Evolutionary conservation across 1,284 basidiomycete species (phyloP), one percentile per base, ranked within the genome.

Genomic region (Cronartium ribicola): DNA sequence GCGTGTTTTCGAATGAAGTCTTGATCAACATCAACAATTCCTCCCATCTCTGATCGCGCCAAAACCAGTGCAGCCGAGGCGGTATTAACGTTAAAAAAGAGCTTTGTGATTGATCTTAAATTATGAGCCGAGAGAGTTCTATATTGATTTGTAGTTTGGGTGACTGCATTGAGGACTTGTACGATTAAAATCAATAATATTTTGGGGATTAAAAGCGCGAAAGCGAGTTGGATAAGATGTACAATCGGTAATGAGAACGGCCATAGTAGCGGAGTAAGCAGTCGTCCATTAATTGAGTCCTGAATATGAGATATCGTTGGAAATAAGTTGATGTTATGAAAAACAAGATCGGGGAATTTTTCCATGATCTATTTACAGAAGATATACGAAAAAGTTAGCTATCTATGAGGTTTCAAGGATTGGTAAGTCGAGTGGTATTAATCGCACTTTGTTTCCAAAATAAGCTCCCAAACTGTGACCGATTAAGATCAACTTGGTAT

Each of bases 401-500:
- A 29, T 29, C 29, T 29, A 29, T 29, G 29, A 1, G 29, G 29
- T 29, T 29, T 29, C 29, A 29, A 29, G 29, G 29, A 29, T 29
- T 29, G 20, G 29, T 20, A 20, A 57, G 51, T 8, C 29, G n/a
- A 8, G 17, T 57, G 6, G 17, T 20, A 14, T 7, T 13, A 39
- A 29, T 29, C 44, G 5, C 57, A 72, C 69, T 63, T 72, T 72
- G 17, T 61, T 65, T 3, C 48, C 69, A 10, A 72, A 65, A 39
- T 72, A 57, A 17, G 39, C 69, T 8, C 69, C 69, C 6, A 72
- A 46, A 60, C 69, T 72, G 41, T 72, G 69, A 7, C 69, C 69
- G 13, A 72, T 72, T 22, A 72, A 8, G 51, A 72, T 51, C n/a
- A 72, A 40, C 40, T 66, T 72, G 11, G 69, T 72, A 36, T 48